Base-by-base conservation (phyloP, 352 stramenopile genomes). In the Phytophthora europaea region DNA sequence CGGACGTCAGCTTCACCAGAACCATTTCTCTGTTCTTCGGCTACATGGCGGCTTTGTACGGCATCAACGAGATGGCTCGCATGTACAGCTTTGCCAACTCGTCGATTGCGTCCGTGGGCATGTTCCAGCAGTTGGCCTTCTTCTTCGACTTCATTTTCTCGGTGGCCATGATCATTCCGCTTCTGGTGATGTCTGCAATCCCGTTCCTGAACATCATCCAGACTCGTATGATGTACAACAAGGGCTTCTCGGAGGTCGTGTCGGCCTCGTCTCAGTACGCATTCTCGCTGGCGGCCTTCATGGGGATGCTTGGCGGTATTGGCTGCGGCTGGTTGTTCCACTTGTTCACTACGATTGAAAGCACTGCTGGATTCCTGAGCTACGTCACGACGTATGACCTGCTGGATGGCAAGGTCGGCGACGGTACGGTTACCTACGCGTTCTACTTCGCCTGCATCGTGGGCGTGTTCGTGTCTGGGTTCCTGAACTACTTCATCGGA, bases 201-300 rank as follows among this genome's bases (percentile, higher is more conserved):
- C 89, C 89, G 61, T 96, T 96, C 73, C 59, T 96, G 47, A 95
- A 95, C 70, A 91, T 94, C 16, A 91, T 96, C 36, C 89, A 96
- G 75, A 95, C 89, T 57, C 88, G 89, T 67, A 96, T 96, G 89
- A 96, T 96, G 89, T 96, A 95, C 85, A 96, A 96, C 75, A 91
- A 96, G 80, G 88, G 88, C 40, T 96, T 96, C 62, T 94, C 88
- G 2, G 84, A 95, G 56, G 89, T 94, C 18, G 81, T 96, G 20
- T 96, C 89, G 47, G 89, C 88, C 6, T 95, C 89, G 43, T 94
- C 88, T 31, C 89, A 96, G 78, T 94, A 96, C 65, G 89, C 89
- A 22, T 93, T 96, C 65, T 94, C 87, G 18, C 76, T 96, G 3
- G 88, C 88, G 22, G 83, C 88, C 13, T 91, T 93, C 66, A 92